Evolutionary conservation across 2,329 filamentous ascomycete genomes (phyloP).

Genomic region (Nigrospora osmanthi): DNA sequence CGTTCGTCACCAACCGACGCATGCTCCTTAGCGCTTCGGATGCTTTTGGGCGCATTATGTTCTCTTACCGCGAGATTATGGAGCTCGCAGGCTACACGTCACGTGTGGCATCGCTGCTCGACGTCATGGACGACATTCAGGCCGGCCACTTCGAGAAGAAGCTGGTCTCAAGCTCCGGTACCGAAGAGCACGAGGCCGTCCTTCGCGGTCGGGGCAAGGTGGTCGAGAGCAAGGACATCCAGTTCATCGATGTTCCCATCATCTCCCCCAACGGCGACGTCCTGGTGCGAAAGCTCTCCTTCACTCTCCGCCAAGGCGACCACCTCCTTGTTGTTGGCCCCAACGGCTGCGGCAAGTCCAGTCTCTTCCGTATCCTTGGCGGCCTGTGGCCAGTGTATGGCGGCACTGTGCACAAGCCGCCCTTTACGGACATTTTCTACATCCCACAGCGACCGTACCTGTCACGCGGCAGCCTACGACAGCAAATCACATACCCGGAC

Average conservation of each 20-base stretch:
- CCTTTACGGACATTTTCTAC: conserved; percentile 93
- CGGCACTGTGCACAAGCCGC: conserved; percentile 84
- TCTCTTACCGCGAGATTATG: conserved; percentile 95
- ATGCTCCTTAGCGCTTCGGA: conserved; percentile 91
- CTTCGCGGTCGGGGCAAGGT: conserved; percentile 76
- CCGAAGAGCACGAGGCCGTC: conserved; percentile 73
- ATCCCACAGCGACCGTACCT: conserved; percentile 95
- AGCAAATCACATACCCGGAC: conserved; percentile 96
- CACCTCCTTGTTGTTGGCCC: conserved; percentile 93
- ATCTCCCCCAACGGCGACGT: conserved; percentile 96
- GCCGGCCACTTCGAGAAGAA: conserved; percentile 93
- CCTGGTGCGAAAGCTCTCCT: conserved; percentile 76
- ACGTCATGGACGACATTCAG: conserved; percentile 91
- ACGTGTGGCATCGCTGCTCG: conserved; percentile 78
- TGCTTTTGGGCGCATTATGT: conserved; percentile 93
- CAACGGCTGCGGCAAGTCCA: conserved; percentile 95
- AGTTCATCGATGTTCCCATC: conserved; percentile 62
- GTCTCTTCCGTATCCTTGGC: conserved; percentile 90
- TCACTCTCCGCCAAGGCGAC: conserved; percentile 77
- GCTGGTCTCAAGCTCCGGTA: conserved; percentile 81
- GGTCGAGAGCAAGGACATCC: conserved; percentile 56
- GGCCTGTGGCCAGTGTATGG: conserved; percentile 98
- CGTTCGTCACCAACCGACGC: conserved; percentile 88
- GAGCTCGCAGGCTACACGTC: conserved; percentile 94
- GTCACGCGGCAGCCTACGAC: conserved; percentile 81